These are phyloP conservation scores for Xanthoconium stramineum DNA, from an alignment of 768 basidiomycete genomes.

Conservation along the genomic window DNA sequence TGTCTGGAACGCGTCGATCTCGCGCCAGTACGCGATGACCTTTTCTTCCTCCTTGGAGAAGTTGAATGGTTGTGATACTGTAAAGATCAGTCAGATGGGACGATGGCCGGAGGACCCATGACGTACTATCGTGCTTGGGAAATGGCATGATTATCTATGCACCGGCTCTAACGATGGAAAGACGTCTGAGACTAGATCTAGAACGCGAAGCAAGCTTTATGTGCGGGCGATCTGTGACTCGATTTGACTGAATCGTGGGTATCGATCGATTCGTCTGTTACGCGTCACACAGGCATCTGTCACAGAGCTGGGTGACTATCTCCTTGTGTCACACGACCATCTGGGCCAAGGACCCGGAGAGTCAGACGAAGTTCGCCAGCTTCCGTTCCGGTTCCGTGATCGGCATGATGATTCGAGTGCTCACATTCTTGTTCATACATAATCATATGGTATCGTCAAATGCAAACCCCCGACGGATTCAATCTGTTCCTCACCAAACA, in stretches of 20 bases:
- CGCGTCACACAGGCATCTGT: too few species aligned
- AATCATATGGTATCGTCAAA: too few species aligned
- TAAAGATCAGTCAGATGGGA: constrained; percentile 7
- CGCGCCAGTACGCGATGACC: constrained; percentile 86
- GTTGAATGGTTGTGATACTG: constrained; percentile 75
- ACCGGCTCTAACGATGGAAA: background rate
- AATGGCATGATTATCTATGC: constrained; percentile 50
- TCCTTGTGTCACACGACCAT: too few species aligned
- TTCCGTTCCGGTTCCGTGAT: too few species aligned
- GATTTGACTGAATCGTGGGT: constrained; percentile 10
- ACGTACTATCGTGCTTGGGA: constrained; percentile 69
- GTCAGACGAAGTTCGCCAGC: too few species aligned
- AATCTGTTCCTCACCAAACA: too few species aligned
- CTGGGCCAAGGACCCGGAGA: too few species aligned
- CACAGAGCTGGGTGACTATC: too few species aligned
- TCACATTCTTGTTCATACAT: too few species aligned
- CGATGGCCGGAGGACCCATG: background rate
- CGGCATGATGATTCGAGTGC: too few species aligned
- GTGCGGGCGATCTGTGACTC: constrained; percentile 7
- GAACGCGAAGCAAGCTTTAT: background rate
- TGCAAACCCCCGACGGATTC: too few species aligned
- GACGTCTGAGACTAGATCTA: background rate
- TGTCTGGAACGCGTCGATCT: constrained; percentile 97
- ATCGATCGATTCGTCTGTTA: too few species aligned
- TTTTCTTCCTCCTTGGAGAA: constrained; percentile 90